Percentiles rank a stretch among this genome's conserved stretches.
These are phyloP conservation scores for Erythrophleum ivorense DNA, from an alignment of 331 rosid species.

Conservation along the genomic window DNA sequence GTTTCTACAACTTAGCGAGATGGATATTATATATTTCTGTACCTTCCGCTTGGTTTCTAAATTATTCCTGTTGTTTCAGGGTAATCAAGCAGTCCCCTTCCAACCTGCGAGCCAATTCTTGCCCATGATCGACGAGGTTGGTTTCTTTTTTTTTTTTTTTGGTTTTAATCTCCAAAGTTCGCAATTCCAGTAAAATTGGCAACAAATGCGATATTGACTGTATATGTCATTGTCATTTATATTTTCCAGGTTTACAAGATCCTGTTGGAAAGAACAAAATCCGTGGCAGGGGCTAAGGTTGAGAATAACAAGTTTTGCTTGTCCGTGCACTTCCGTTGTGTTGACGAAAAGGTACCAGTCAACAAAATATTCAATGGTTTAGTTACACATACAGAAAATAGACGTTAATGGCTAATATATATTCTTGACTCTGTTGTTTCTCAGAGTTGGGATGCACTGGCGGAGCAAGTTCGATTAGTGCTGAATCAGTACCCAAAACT, in stretches of 20 bases:
- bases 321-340: slow-evolving; percentile 93
- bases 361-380: neutral
- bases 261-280: slow-evolving; percentile 69
- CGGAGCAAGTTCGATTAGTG: slow-evolving; percentile 69
- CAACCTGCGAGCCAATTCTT: slow-evolving; percentile 82
- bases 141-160: slow-evolving; percentile 26
- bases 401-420: neutral
- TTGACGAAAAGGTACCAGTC: slow-evolving; percentile 77
- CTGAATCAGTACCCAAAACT: slow-evolving; percentile 67
- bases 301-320: slow-evolving; percentile 89
- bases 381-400: neutral
- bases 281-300: slow-evolving; percentile 76
- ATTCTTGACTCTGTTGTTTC: neutral
- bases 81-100: slow-evolving; percentile 56
- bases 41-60: slow-evolving; percentile 17
- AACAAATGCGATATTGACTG: neutral
- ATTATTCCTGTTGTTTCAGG: slow-evolving; percentile 49
- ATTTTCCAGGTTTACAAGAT: slow-evolving; percentile 62
- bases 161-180: neutral
- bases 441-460: slow-evolving; percentile 81
- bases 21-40: neutral
- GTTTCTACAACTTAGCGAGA: neutral
- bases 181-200: neutral
- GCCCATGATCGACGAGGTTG: slow-evolving; percentile 89
- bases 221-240: neutral